Evolutionary conservation across 177 flowering plant genomes (phyloP).

Genomic region (Tripterygium wilfordii): DNA sequence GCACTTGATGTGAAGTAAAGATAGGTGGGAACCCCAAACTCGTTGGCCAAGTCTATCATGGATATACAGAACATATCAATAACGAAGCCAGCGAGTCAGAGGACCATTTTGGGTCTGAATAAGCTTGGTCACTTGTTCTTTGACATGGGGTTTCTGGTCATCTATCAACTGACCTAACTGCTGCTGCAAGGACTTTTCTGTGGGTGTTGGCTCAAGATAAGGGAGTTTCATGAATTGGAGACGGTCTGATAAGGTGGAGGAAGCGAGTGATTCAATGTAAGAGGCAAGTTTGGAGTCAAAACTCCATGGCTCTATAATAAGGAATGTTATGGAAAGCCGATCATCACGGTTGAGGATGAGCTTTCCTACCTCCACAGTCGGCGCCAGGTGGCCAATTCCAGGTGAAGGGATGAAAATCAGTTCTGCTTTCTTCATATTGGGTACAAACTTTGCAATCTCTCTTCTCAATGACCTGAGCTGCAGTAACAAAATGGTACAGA

Average conservation of each 20-base stretch:
- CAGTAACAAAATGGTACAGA: too few species aligned
- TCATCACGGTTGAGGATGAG: background rate
- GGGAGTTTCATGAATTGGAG: too few species aligned
- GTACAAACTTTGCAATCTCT: too few species aligned
- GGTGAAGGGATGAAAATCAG: background rate
- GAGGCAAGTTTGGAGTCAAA: background rate
- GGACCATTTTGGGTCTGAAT: background rate
- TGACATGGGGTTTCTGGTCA: background rate
- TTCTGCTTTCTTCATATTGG: constrained; percentile 1
- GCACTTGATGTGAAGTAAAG: constrained; percentile 23
- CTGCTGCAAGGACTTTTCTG: too few species aligned
- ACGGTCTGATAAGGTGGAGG: too few species aligned
- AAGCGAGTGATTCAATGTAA: background rate
- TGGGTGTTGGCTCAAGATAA: too few species aligned
- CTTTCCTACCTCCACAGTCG: background rate
- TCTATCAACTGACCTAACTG: too few species aligned
- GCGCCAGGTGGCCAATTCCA: background rate
- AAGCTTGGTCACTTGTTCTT: background rate
- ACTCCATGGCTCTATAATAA: background rate
- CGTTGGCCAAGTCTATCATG: constrained; percentile 26
- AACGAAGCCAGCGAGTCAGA: background rate
- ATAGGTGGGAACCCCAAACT: constrained; percentile 26
- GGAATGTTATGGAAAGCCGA: background rate
- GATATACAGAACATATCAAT: constrained; percentile 19
- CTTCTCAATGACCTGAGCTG: too few species aligned